Conservation (phyloP, 352 stramenopile genomes). For the Elongisporangium undulatum region DNA sequence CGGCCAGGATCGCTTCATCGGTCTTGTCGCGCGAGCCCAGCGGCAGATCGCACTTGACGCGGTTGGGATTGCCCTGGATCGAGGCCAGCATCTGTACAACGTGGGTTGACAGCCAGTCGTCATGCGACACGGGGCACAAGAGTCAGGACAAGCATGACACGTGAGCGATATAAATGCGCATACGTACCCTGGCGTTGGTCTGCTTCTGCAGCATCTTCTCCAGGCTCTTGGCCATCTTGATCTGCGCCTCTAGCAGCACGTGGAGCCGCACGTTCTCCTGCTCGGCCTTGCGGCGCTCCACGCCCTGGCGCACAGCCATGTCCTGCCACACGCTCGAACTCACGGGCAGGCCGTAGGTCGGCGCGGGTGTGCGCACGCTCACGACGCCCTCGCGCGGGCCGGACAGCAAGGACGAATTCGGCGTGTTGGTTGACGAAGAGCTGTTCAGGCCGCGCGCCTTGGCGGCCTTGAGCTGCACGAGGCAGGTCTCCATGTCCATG, state of each 20-base stretch:
- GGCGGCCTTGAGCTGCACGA: neutral
- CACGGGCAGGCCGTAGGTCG: neutral
- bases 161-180: neutral
- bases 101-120: neutral
- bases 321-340: conserved; percentile 21
- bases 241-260: conserved; percentile 23
- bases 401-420: neutral
- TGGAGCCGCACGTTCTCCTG: conserved; percentile 36
- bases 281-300: conserved; percentile 21
- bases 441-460: neutral
- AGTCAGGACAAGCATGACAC: neutral
- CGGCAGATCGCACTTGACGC: neutral
- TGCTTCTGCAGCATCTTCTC: conserved; percentile 19
- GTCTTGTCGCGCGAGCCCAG: neutral
- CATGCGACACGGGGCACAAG: neutral
- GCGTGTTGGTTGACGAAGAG: neutral
- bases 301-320: conserved; percentile 22
- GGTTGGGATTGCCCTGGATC: neutral
- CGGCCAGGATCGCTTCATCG: conserved; percentile 25
- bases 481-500: neutral
- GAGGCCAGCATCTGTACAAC: neutral
- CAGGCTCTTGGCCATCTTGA: conserved; percentile 16
- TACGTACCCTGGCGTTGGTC: conserved; percentile 7
- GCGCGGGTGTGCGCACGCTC: neutral
- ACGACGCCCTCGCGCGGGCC: neutral